These are phyloP conservation scores for Trypethelium eluteriae DNA, from an alignment of 495 filamentous ascomycete species.

Conservation along the genomic window DNA sequence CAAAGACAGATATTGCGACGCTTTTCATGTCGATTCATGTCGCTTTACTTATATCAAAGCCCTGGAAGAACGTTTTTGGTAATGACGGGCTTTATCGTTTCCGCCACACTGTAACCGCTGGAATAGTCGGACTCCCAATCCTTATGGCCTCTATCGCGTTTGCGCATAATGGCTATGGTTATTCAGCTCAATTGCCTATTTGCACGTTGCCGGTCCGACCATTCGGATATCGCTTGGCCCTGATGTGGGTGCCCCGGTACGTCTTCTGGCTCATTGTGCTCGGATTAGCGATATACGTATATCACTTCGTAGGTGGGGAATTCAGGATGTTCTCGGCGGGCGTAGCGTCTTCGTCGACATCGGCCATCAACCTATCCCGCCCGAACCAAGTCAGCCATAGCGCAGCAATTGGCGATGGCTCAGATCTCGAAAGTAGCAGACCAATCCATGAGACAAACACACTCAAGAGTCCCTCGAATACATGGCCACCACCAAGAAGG, in stretches of 20 bases:
- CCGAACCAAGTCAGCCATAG: not conserved
- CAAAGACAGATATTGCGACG: conserved; percentile 51
- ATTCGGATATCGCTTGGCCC: conserved; percentile 55
- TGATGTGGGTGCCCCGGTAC: conserved; percentile 68
- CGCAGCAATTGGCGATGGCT: not conserved
- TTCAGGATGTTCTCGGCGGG: conserved; percentile 30
- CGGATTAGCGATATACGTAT: conserved; percentile 56
- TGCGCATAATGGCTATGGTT: conserved; percentile 45
- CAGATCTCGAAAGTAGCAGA: too few relatives aligned
- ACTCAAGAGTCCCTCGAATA: not conserved
- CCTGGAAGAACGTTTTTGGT: conserved; percentile 36
- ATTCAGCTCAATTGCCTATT: conserved; percentile 53
- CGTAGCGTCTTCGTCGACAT: not conserved
- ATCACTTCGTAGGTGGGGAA: conserved; percentile 53
- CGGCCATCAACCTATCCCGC: not conserved
- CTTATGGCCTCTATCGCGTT: conserved; percentile 57
- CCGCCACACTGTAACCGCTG: conserved; percentile 46
- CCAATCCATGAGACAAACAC: not conserved
- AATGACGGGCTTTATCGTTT: conserved; percentile 61
- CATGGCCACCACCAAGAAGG: not conserved
- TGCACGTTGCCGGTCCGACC: conserved; percentile 57
- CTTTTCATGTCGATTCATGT: conserved; percentile 66
- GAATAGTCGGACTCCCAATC: conserved; percentile 50
- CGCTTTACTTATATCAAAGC: conserved; percentile 58
- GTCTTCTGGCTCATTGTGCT: conserved; percentile 55